Evolutionary conservation across 2,329 filamentous ascomycete species (phyloP).

Genomic region (Laburnicola sp.): DNA sequence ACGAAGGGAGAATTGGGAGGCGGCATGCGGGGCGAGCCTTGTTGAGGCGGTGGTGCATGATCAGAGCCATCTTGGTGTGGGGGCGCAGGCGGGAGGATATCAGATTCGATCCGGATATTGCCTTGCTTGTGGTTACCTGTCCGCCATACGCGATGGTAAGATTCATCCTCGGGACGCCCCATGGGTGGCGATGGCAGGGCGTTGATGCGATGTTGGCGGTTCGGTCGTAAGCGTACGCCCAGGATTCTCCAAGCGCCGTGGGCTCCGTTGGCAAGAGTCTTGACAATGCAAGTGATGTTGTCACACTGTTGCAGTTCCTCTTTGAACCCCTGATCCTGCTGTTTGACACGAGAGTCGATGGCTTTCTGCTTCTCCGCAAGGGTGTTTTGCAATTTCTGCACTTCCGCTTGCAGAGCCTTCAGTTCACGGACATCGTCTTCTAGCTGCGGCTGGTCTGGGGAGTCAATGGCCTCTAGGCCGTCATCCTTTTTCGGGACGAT

Average conservation of each 20-base stretch:
- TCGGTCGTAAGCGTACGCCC: constrained; percentile 34
- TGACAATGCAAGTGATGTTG: constrained; percentile 48
- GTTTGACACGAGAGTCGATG: constrained; percentile 36
- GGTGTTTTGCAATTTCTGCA: constrained; percentile 42
- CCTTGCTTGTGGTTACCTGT: constrained; percentile 20
- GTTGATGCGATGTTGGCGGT: constrained; percentile 22
- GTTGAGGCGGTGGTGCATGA: constrained; percentile 12
- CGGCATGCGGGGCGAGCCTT: constrained; percentile 13
- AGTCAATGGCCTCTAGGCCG: constrained; percentile 10
- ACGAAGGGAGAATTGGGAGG: constrained; percentile 36
- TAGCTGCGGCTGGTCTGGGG: constrained; percentile 21
- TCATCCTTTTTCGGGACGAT: constrained; percentile 19
- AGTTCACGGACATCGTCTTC: constrained; percentile 49
- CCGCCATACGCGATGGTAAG: constrained; percentile 25
- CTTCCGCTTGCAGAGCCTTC: constrained; percentile 43
- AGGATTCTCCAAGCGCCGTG: constrained; percentile 39
- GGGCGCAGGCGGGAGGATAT: constrained; percentile 1
- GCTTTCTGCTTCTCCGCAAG: constrained; percentile 42
- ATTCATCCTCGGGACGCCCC: constrained; percentile 31
- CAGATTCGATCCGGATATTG: constrained; percentile 9
- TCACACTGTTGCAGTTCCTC: constrained; percentile 50
- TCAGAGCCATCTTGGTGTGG: background rate
- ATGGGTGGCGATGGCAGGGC: constrained; percentile 20
- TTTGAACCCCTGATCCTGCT: constrained; percentile 38
- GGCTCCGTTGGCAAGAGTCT: constrained; percentile 43